Evolutionary conservation across 1,139 yeast species (phyloP).

Genomic region (Pneumocystis wakefieldiae): DNA sequence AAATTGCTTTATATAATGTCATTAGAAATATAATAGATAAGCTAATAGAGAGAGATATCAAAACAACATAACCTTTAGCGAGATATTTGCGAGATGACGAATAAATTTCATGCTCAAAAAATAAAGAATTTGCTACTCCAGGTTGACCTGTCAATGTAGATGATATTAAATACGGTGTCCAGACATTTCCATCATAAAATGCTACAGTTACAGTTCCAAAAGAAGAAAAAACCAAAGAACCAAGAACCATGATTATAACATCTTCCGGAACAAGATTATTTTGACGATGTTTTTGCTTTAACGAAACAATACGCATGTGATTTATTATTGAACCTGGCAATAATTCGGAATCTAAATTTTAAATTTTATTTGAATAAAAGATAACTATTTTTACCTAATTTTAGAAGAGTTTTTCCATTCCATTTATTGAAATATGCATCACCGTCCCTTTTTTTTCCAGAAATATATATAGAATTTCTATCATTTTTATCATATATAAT

Average conservation of each 20-base stretch:
- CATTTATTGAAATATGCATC: conserved; percentile 22
- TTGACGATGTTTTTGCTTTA: conserved; percentile 22
- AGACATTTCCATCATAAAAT: conserved; percentile 47
- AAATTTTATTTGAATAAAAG: background rate
- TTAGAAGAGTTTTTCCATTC: conserved; percentile 19
- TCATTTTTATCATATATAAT: conserved; percentile 39
- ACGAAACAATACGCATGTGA: conserved; percentile 24
- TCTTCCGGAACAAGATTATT: conserved; percentile 30
- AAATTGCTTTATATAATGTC: background rate
- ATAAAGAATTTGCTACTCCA: conserved; percentile 13
- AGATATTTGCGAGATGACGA: conserved; percentile 16
- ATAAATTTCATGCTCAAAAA: conserved; percentile 14
- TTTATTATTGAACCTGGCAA: conserved; percentile 20
- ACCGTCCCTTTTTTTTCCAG: conserved; percentile 29
- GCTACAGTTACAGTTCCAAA: conserved; percentile 58
- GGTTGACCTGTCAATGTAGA: conserved; percentile 20
- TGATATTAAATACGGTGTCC: conserved; percentile 54
- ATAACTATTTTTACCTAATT: conserved; percentile 12
- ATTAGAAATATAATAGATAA: conserved; percentile 54
- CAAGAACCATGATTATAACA: conserved; percentile 45
- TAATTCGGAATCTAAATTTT: conserved; percentile 24
- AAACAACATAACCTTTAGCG: conserved; percentile 65
- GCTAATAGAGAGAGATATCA: conserved; percentile 78
- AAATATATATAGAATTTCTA: conserved; percentile 38
- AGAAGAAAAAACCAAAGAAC: conserved; percentile 36